Evolutionary conservation across 768 basidiomycete species (phyloP).

Genomic region (Mrakia gelida): DNA sequence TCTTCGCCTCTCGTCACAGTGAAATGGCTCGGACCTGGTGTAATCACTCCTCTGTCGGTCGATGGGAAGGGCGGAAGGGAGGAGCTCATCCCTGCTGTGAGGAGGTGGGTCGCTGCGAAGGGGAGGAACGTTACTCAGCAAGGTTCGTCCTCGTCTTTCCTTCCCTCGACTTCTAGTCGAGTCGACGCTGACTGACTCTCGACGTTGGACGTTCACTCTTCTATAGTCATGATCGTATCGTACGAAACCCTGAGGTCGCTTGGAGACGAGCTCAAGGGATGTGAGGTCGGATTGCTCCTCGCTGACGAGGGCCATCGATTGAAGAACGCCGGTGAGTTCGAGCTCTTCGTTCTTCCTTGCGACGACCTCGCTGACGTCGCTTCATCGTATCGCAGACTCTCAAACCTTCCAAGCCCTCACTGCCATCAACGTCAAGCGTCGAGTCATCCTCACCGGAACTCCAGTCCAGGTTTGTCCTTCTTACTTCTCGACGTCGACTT

Average conservation of each 20-base stretch:
- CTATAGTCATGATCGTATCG: slow-evolving; percentile 91
- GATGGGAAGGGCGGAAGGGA: slow-evolving; percentile 89
- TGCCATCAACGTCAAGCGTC: slow-evolving; percentile 74
- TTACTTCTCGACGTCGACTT: neutral
- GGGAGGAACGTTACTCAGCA: slow-evolving; percentile 89
- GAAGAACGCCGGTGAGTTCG: slow-evolving; percentile 80
- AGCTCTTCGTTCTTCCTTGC: neutral
- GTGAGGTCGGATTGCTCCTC: slow-evolving; percentile 82
- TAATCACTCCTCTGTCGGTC: slow-evolving; percentile 75
- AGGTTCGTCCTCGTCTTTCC: slow-evolving; percentile 52
- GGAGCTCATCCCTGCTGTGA: slow-evolving; percentile 70
- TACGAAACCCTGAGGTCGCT: slow-evolving; percentile 90
- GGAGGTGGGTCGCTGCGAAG: slow-evolving; percentile 80
- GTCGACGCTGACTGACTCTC: neutral
- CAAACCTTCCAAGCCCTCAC: slow-evolving; percentile 81
- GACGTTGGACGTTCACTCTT: neutral
- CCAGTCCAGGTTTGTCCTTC: slow-evolving; percentile 49
- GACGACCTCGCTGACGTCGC: neutral
- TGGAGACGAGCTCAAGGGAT: slow-evolving; percentile 66
- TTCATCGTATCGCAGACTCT: slow-evolving; percentile 57
- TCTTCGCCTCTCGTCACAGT: slow-evolving; percentile 49
- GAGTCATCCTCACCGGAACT: slow-evolving; percentile 90
- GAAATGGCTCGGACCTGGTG: slow-evolving; percentile 86
- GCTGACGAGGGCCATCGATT: slow-evolving; percentile 96
- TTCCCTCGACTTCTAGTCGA: neutral